Base-by-base conservation (phyloP, 768 basidiomycete species). In the Hydnomerulius pinastri region DNA sequence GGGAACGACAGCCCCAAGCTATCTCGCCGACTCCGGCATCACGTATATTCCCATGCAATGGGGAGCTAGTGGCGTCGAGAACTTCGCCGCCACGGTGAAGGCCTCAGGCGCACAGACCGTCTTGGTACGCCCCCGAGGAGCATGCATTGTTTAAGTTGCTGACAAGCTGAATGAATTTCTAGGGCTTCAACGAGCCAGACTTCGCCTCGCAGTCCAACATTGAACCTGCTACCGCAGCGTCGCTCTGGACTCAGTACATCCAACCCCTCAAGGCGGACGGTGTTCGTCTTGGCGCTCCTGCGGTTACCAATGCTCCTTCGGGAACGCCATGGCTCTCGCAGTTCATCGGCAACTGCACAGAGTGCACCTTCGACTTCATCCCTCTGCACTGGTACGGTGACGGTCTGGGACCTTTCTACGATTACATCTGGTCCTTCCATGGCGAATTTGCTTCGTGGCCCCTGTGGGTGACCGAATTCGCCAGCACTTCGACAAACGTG, bases 1-100 rank as follows among this genome's bases (percentile, higher is more conserved):
- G 54, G 51, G 78, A 3, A 71, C 69, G 38, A 56, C 66, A 20
- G 74, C 75, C 9, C 73, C 77, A n/a, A 63, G 59, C 18, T 74
- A 76, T 55, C 59, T 80, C 24, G 73, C 68, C 2, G 64, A 70
- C 25, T 47, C 50, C 2, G 72, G 71, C 30, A 67, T 80, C 48
- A 69, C 73, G 15, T 80, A 76, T 46, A 65, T 80, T 25, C 78
- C 78, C 0, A 79, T 80, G 78, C 78, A 80, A 60, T 80, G 78
- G 77, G 77, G 78, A 3, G 69, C 71, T 18, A 71, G 58, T 4
- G 62, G 65, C 25, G 72, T 73, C 23, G 69, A 77, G 33, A 62
- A 60, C 10, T 73, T 80, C 35, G 62, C 68, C 2, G 65, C 69
- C 35, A 59, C 70, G 13, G 69, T 78, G 9, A 67, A 70, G 42